phyloP scores from a whole-genome alignment of 371 early-diverging fungal genomes.

The Nematocida ironsii region DNA sequence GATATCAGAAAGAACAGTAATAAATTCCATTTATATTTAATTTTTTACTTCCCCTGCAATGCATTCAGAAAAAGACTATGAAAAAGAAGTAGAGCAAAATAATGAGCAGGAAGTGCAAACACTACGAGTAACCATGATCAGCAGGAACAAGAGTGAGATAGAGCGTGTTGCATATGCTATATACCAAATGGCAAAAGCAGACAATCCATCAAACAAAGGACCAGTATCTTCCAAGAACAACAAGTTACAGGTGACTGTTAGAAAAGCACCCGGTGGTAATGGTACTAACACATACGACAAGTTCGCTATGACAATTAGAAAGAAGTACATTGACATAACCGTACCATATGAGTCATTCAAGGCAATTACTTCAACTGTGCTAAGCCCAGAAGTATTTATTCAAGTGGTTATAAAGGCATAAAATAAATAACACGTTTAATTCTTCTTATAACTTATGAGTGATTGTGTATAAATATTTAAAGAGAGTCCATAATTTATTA shows the following conservation, averaged over 20 bases:
- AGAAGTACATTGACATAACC: conserved; percentile 52
- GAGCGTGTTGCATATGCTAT: conserved; percentile 50
- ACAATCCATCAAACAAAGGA: conserved; percentile 21
- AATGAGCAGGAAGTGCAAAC: conserved; percentile 33
- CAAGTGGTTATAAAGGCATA: conserved; percentile 53
- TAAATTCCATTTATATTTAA: conserved; percentile 45
- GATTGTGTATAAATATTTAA: too few relatives aligned
- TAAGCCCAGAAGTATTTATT: conserved; percentile 55
- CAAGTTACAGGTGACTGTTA: conserved; percentile 32
- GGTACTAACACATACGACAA: conserved; percentile 58
- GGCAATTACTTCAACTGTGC: conserved; percentile 37
- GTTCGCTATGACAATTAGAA: conserved; percentile 51
- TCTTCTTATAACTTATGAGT: too few relatives aligned
- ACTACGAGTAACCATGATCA: conserved; percentile 36
- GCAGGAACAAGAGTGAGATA: conserved; percentile 53
- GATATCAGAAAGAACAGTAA: not conserved
- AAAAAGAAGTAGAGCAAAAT: conserved; percentile 52
- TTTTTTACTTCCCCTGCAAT: conserved; percentile 52
- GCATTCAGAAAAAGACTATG: conserved; percentile 52
- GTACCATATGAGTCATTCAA: conserved; percentile 47
- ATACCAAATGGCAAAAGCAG: conserved; percentile 53
- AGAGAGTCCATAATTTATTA: too few relatives aligned
- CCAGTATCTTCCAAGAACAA: conserved; percentile 51
- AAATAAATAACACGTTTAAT: conserved; percentile 15
- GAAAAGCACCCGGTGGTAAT: conserved; percentile 53